These are phyloP conservation scores for Pythium folliculosum DNA, from an alignment of 352 stramenopile species.

Conservation along the genomic window DNA sequence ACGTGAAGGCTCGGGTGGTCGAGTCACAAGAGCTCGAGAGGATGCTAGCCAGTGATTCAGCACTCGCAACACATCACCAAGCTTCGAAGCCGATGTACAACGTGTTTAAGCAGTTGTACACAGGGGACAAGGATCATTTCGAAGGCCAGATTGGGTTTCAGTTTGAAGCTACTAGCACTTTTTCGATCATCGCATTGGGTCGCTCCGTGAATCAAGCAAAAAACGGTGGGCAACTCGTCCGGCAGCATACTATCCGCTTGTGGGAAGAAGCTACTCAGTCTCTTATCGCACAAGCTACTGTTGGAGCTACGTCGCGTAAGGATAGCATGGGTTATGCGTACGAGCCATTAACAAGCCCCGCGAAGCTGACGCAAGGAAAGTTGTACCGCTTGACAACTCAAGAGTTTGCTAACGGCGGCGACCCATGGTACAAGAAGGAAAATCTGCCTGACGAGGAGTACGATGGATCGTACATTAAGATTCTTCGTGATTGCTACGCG, in stretches of 20 bases:
- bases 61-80: conserved; percentile 44
- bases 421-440: conserved; percentile 91
- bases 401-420: conserved; percentile 84
- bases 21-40: conserved; percentile 71
- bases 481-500: conserved; percentile 84
- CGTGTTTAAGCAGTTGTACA: conserved; percentile 88
- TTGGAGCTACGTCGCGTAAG: conserved; percentile 65
- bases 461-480: conserved; percentile 84
- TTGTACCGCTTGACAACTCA: conserved; percentile 87
- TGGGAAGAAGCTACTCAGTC: conserved; percentile 84
- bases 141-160: conserved; percentile 90
- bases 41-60: conserved; percentile 50
- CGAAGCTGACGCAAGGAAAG: conserved; percentile 78
- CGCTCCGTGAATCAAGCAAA: conserved; percentile 73
- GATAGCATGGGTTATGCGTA: conserved; percentile 77
- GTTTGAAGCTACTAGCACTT: conserved; percentile 84
- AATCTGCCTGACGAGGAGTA: conserved; percentile 88
- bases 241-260: conserved; percentile 75
- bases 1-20: conserved; percentile 57
- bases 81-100: conserved; percentile 82
- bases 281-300: conserved; percentile 62
- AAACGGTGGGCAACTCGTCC: conserved; percentile 62
- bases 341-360: conserved; percentile 52
- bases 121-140: conserved; percentile 88
- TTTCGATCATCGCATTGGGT: conserved; percentile 78